Evolutionary conservation across 768 basidiomycete species (phyloP), one percentile per base, ranked within the genome.

Genomic region (Tylopilus balloui): DNA sequence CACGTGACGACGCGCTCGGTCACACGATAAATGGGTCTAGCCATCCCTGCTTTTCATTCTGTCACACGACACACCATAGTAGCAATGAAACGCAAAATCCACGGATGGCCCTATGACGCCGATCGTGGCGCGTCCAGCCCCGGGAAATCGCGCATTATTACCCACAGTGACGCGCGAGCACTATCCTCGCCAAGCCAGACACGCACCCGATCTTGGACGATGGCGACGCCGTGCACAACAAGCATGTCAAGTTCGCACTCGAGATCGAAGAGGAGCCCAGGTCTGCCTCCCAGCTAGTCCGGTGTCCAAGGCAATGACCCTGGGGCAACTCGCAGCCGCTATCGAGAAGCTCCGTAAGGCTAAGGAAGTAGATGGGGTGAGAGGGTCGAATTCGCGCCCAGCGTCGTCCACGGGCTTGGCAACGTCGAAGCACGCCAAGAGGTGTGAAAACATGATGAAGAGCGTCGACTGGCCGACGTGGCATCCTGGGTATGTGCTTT

Each of bases 301-400:
- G 3, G 41, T 39, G n/a, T 52, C 60, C 19, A 66, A 69, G 56
- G 52, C 55, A n/a, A 73, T 71, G 67, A 63, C 69, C 0, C 56
- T 60, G 6, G 66, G 69, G 31, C 67, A 78, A 45, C 48, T 79
- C 24, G 59, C 67, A n/a, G 67, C 45, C 0, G 75, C 73, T 3
- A 74, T 73, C 0, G 72, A 71, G 53, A 79, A 76, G 52, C 61
- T 80, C 15, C 56, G 70, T 21, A 70, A 67, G 50, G 74, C 74
- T 38, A 72, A 71, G 55, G 54, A 77, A 78, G 51, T 75, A 79
- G 63, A 76, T 80, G n/a, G n/a, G n/a, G n/a, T n/a, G n/a, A n/a
- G n/a, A 4, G 45, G 45, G 15, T 38, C 40, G 4, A 23, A 44
- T 17, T 48, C 47, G 25, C 36, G 42, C 34, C 47, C 47, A 9